Percentiles rank a stretch among this genome's conserved stretches.
These are phyloP conservation scores for Pythium myriotylum DNA, from an alignment of 352 stramenopile genomes.

Conservation along the genomic window DNA sequence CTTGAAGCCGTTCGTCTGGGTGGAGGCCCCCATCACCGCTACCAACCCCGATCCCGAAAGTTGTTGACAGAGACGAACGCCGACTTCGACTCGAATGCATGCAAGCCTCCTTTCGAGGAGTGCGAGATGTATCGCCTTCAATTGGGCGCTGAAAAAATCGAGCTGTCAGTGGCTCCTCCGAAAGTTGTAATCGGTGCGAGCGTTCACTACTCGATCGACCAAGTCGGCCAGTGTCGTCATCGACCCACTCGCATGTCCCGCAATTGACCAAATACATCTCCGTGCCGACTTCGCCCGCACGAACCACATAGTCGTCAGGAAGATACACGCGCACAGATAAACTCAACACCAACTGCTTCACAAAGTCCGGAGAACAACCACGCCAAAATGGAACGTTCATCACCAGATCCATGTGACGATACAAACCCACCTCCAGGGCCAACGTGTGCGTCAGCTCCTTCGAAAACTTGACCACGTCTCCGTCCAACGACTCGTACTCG, in stretches of 20 bases:
- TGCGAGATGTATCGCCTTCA: too few relatives aligned
- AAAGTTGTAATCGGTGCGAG: too few relatives aligned
- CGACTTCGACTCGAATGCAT: too few relatives aligned
- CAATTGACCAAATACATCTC: slow-evolving; percentile 78
- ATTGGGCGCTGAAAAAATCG: too few relatives aligned
- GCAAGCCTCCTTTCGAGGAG: too few relatives aligned
- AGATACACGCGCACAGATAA: slow-evolving; percentile 68
- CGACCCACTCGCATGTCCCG: slow-evolving; percentile 54
- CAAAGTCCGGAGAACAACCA: slow-evolving; percentile 57
- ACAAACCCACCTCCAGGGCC: slow-evolving; percentile 59
- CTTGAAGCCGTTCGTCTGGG: too few relatives aligned
- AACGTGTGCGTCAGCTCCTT: slow-evolving; percentile 56
- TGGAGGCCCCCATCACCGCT: too few relatives aligned
- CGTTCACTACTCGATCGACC: too few relatives aligned
- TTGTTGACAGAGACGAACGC: too few relatives aligned
- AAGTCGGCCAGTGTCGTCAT: too few relatives aligned
- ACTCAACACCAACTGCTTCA: slow-evolving; percentile 61
- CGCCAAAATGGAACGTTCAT: slow-evolving; percentile 63
- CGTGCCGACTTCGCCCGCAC: slow-evolving; percentile 51
- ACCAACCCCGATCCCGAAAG: too few relatives aligned
- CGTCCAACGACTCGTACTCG: slow-evolving; percentile 68
- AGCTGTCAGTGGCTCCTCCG: too few relatives aligned
- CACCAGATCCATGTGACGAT: slow-evolving; percentile 71
- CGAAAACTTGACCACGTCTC: slow-evolving; percentile 52
- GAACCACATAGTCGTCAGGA: slow-evolving; percentile 73